Base-by-base conservation (phyloP, 805 yeast genomes). In the Blastobotrys attinorum region DNA sequence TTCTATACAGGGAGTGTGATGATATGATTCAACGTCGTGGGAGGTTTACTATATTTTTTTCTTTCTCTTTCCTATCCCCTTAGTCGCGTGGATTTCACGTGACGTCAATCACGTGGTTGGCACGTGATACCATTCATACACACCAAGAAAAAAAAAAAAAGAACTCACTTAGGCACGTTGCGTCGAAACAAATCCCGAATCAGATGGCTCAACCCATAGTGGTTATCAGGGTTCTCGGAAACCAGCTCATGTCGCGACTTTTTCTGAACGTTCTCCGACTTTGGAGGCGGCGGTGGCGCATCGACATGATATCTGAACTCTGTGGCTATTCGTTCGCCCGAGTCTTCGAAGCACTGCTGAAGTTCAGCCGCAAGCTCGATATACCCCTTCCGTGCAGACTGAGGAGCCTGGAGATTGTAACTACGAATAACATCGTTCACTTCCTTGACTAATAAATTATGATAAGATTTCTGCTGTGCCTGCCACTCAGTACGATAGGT, bases 401-500 rank as follows among this genome's bases (percentile, higher is more conserved):
- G 49, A 0, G 85, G 85, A 0, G 85, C 83, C 50, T 78, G 83
- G 13, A 79, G 51, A 50, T 79, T 79, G 52, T 79, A 79, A 0
- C 79, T 73, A 11, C 84, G 60, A 8, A 79, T 64, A 2, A 65
- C 63, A 47, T 67, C 72, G 53, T 79, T 79, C 37, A 77, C 52
- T 5, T 61, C 47, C 2, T 55, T 54, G 3, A 79, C 50, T 37
- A 66, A 61, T 1, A 62, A 48, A 0, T 60, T 58, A 31, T 69
- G 61, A 42, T 62, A 68, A 20, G 34, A 27, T 10, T 17, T 3
- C 23, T 22, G 11, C 25, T 54, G 52, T 1, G 27, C 17, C 39
- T 65, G 64, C 81, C 81, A 76, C 22, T 51, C 58, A 11, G n/a
- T 35, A 4, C 4, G 17, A n/a, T n/a, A n/a, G 8, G 2, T 4